phyloP scores from a whole-genome alignment of 257 asterid genomes.

The Salvia splendens region DNA sequence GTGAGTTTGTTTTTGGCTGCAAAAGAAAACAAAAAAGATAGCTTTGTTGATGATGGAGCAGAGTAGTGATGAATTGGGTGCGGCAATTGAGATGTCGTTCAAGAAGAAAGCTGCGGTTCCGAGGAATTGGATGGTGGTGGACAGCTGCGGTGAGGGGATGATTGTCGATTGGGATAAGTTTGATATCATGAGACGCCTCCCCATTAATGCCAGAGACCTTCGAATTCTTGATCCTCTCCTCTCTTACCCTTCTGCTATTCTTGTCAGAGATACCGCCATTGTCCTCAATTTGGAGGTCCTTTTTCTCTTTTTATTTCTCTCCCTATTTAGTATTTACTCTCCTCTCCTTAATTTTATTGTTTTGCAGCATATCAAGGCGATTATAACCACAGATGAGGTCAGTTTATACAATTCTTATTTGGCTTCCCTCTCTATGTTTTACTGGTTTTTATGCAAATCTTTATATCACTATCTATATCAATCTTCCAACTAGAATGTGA shows the following conservation, averaged over 20 bases:
- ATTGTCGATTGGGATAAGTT: slow-evolving; percentile 80
- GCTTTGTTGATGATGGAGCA: background rate
- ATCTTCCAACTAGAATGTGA: background rate
- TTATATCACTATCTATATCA: background rate
- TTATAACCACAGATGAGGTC: slow-evolving; percentile 85
- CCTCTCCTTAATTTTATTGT: background rate
- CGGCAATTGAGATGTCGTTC: slow-evolving; percentile 41
- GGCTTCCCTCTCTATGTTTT: too few relatives aligned
- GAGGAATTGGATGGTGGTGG: slow-evolving; percentile 70
- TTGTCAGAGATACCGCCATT: slow-evolving; percentile 78
- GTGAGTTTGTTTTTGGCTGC: background rate
- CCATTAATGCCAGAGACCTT: slow-evolving; percentile 83
- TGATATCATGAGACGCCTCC: slow-evolving; percentile 70
- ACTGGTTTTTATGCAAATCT: background rate
- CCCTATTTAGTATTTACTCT: too few relatives aligned
- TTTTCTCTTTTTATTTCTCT: background rate
- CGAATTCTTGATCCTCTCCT: slow-evolving; percentile 83
- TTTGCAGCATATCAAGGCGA: slow-evolving; percentile 93
- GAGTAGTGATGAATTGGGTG: slow-evolving; percentile 35
- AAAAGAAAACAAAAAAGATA: background rate
- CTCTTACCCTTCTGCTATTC: slow-evolving; percentile 89
- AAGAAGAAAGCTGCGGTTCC: slow-evolving; percentile 59
- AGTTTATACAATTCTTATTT: background rate
- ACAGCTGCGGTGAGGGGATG: slow-evolving; percentile 58
- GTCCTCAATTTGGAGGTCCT: slow-evolving; percentile 81